Evolutionary conservation across 495 filamentous ascomycete genomes (phyloP).

Genomic region (Penicillium turbatum): DNA sequence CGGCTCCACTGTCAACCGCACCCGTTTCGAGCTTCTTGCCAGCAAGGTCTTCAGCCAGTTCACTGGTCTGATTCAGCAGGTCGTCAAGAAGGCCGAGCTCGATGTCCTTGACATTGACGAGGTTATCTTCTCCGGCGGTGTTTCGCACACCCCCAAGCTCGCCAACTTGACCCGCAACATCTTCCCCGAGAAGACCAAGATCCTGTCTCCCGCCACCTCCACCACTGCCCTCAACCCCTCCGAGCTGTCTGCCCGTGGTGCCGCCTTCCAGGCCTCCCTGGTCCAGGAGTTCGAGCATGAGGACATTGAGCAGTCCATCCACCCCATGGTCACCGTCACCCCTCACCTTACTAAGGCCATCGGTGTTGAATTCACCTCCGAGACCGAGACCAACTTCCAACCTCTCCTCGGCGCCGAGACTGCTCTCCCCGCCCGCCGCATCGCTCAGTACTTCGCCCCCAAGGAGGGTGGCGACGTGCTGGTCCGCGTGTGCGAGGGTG

Average conservation of each 20-base stretch:
- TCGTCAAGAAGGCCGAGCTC: slow-evolving; percentile 84
- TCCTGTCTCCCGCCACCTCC: slow-evolving; percentile 78
- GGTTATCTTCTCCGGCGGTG: slow-evolving; percentile 89
- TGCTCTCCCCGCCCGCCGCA: slow-evolving; percentile 80
- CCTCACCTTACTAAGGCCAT: slow-evolving; percentile 85
- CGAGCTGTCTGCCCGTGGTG: slow-evolving; percentile 82
- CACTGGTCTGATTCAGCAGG: slow-evolving; percentile 75
- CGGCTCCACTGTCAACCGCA: slow-evolving; percentile 82
- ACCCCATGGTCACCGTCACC: slow-evolving; percentile 90
- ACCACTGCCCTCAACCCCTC: slow-evolving; percentile 84
- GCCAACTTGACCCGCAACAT: slow-evolving; percentile 67
- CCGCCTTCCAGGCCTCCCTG: slow-evolving; percentile 89
- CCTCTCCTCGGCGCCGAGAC: slow-evolving; percentile 80
- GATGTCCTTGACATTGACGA: slow-evolving; percentile 92
- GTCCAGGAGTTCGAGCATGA: slow-evolving; percentile 88
- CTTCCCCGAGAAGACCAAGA: slow-evolving; percentile 74
- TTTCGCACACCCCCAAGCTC: slow-evolving; percentile 90
- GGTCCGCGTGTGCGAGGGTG: slow-evolving; percentile 80
- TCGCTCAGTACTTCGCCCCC: slow-evolving; percentile 67
- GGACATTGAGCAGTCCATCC: slow-evolving; percentile 92
- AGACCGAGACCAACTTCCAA: slow-evolving; percentile 61
- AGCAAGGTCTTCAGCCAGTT: slow-evolving; percentile 81
- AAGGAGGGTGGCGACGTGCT: slow-evolving; percentile 80
- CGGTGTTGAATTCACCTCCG: slow-evolving; percentile 73
- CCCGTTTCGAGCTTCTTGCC: slow-evolving; percentile 87